Conservation (phyloP, 345 rosid species). For the Raphanus sativus region DNA sequence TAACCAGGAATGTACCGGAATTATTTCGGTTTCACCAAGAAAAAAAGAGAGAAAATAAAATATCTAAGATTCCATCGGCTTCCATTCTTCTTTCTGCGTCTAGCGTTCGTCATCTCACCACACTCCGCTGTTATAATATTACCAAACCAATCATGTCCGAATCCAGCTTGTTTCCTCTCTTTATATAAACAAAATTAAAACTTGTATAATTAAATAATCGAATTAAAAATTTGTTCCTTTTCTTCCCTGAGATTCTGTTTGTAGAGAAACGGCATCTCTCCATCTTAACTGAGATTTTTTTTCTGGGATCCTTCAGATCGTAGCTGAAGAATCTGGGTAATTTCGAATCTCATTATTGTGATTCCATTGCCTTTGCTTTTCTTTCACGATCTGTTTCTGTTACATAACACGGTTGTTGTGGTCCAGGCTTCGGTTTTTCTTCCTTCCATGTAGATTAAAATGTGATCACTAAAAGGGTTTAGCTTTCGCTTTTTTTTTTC, state of each 20-base stretch:
- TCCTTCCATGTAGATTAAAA: background rate
- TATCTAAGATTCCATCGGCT: conserved; percentile 23
- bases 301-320: conserved; percentile 17
- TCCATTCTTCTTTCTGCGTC: background rate
- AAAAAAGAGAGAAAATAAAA: background rate
- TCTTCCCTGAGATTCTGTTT: conserved; percentile 17
- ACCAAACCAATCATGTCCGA: conserved; percentile 33
- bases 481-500: background rate
- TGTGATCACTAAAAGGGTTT: background rate
- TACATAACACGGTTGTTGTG: background rate
- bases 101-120: conserved; percentile 18
- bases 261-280: conserved; percentile 30
- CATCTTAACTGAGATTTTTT: conserved; percentile 13
- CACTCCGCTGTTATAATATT: conserved; percentile 19
- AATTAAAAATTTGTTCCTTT: conserved; percentile 6
- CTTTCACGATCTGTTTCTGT: conserved; percentile 23
- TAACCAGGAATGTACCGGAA: conserved; percentile 26
- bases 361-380: conserved; percentile 13
- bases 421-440: background rate
- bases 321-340: conserved; percentile 32
- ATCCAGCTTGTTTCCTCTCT: conserved; percentile 27
- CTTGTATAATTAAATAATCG: background rate
- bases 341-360: conserved; percentile 19
- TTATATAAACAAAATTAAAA: background rate
- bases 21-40: too few relatives aligned